Evolutionary conservation across 805 yeast species (phyloP).

Genomic region (Metschnikowia sp.): DNA sequence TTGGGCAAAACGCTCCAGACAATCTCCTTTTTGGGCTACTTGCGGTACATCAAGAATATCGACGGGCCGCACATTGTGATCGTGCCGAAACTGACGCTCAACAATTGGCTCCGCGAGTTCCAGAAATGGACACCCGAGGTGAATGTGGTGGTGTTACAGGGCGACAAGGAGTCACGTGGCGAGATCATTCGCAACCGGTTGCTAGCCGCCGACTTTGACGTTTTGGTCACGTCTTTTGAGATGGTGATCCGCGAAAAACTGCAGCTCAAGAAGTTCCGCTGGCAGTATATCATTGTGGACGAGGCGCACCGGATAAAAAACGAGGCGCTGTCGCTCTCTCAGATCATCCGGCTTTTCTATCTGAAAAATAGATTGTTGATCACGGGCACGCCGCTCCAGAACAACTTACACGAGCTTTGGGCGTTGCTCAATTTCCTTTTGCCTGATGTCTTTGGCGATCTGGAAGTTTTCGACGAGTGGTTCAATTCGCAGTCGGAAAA

Average conservation of each 20-base stretch:
- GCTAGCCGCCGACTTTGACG: constrained; percentile 79
- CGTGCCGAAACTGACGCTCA: constrained; percentile 93
- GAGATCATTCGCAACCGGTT: constrained; percentile 56
- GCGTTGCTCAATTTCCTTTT: constrained; percentile 83
- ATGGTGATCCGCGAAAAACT: constrained; percentile 89
- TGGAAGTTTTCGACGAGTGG: constrained; percentile 90
- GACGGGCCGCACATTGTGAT: constrained; percentile 90
- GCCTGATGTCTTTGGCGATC: constrained; percentile 94
- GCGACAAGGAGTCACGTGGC: constrained; percentile 77
- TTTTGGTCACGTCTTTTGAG: constrained; percentile 85
- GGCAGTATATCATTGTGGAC: constrained; percentile 94
- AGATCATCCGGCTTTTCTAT: constrained; percentile 84
- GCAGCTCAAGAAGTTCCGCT: constrained; percentile 71
- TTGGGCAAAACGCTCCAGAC: constrained; percentile 95
- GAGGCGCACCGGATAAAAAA: constrained; percentile 97
- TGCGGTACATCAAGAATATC: constrained; percentile 71
- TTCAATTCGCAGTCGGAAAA: constrained; percentile 56
- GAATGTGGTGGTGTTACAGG: constrained; percentile 79
- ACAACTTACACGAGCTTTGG: constrained; percentile 95
- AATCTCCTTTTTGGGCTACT: constrained; percentile 83
- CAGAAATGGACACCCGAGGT: constrained; percentile 96
- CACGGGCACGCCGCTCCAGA: constrained; percentile 95
- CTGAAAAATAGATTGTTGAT: constrained; percentile 81
- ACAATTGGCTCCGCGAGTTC: constrained; percentile 95
- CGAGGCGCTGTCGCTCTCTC: constrained; percentile 88